Evolutionary conservation across 1,139 yeast genomes (phyloP), one percentile per base, ranked within the genome.

Genomic region (Yamadazyma conglobata): DNA sequence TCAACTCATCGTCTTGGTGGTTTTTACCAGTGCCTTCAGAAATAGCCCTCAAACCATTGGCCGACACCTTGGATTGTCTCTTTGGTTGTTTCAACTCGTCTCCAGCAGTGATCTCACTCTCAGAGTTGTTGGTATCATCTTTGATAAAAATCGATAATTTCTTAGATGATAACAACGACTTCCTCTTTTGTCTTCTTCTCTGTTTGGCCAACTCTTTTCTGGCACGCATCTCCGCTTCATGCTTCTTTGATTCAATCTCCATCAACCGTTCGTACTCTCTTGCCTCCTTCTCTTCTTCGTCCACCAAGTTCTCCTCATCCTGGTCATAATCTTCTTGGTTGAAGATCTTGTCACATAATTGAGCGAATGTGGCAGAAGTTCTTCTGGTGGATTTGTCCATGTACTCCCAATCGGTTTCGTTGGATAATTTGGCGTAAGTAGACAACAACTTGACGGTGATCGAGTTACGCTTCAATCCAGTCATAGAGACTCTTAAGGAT

Each of bases 341-440:
- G 58, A 82, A 82, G 37, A 82, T 76, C 52, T 77, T 79, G 56
- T 82, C 89, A 64, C 87, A 80, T 28, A 82, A 62, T 4, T 82
- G 72, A 8, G 88, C 91, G 61, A 82, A 82, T 35, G 84, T 83
- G 9, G 86, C 79, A 21, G 86, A 77, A 2, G 88, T 79, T 56
- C 91, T 70, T 57, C 76, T 80, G 11, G 87, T 78, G 52, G 78
- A 86, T 46, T 75, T 77, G 44, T 80, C 85, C 60, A 80, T 73
- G 44, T 75, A 75, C 47, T 78, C 83, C 79, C 86, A 76, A 38
- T 77, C 83, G 28, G 73, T 67, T 38, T 79, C 86, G 34, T 76
- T 75, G 2, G 85, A 70, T 40, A 81, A 60, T 50, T 77, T 79
- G 19, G 89, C 85, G 51, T 82, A 82, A 0, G 86, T 77, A 1